These are phyloP conservation scores for Phytophthora meadii DNA, from an alignment of 352 stramenopile species.

Conservation along the genomic window DNA sequence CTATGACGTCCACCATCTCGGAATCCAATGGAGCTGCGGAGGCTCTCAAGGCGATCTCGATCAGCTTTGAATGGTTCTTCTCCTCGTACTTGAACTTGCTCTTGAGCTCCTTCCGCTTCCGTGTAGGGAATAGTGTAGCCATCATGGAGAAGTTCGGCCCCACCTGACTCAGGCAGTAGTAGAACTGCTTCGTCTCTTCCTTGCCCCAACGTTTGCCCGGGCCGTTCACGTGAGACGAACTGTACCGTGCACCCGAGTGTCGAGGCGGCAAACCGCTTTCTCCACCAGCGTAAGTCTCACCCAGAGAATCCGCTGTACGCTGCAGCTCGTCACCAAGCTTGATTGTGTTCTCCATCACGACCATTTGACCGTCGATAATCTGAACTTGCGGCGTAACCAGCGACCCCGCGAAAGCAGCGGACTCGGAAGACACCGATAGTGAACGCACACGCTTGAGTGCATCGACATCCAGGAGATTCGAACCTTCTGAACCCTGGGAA, in stretches of 20 bases:
- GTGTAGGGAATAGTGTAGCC: slow-evolving; percentile 83
- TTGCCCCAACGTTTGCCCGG: slow-evolving; percentile 76
- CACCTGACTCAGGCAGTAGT: slow-evolving; percentile 87
- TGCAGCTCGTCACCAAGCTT: slow-evolving; percentile 60
- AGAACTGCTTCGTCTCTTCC: slow-evolving; percentile 90
- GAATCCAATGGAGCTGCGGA: slow-evolving; percentile 74
- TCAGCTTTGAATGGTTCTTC: slow-evolving; percentile 74
- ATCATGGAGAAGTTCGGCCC: slow-evolving; percentile 90
- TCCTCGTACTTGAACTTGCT: slow-evolving; percentile 91
- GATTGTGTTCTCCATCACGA: slow-evolving; percentile 75
- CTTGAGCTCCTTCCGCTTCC: slow-evolving; percentile 86
- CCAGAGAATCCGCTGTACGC: slow-evolving; percentile 39
- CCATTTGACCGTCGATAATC: slow-evolving; percentile 89
- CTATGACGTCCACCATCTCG: slow-evolving; percentile 85
- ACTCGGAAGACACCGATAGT: slow-evolving; percentile 71
- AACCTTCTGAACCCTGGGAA: slow-evolving; percentile 21
- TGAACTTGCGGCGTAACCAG: slow-evolving; percentile 81
- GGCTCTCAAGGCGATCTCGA: slow-evolving; percentile 82
- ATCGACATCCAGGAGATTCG: slow-evolving; percentile 45
- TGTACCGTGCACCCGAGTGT: slow-evolving; percentile 48
- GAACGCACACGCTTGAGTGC: slow-evolving; percentile 63
- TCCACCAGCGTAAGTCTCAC: slow-evolving; percentile 34
- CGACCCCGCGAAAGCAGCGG: slow-evolving; percentile 63
- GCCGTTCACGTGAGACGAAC: slow-evolving; percentile 46
- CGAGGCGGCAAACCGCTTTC: slow-evolving; percentile 38